Evolutionary conservation across 2,329 filamentous ascomycete species (phyloP), one percentile per base, ranked within the genome.

Genomic region (Ophiostoma sp.): DNA sequence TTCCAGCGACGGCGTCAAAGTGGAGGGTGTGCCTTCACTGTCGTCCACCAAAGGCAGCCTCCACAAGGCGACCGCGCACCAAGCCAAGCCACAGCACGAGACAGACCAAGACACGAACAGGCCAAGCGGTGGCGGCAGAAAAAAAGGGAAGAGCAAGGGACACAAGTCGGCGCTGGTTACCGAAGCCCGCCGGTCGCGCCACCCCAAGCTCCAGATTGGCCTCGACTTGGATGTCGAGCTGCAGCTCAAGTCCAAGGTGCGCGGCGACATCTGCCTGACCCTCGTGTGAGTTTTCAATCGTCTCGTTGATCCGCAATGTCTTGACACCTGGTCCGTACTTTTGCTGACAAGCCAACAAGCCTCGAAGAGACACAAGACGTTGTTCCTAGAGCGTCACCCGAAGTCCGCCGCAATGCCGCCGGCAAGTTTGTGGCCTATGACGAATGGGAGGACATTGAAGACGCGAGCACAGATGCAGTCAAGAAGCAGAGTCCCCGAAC

Each of bases 221-320:
- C 72, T 78, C 52, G 92, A 93, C 77, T 79, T 93, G 69, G 89
- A 93, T 72, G 83, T 92, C 65, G 89, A 93, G 77, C 87, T 93
- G 72, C 86, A 92, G 77, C 80, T 93, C 69, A 92, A 92, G 81
- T 89, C 90, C n/a, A 88, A 86, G 76, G 89, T 93, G 69, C 85
- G 91, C 73, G 90, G 90, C 72, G 90, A 93, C 79, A 77, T 93
- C 72, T 91, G 88, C 2, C 76, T 92, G 71, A 86, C 85, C 67
- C 80, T 92, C 74, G 85, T 90, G 89, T 92, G 83, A 76, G 79
- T 64, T n/a, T 47, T 12, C 27, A 36, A 6, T 2, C 2, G 9
- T 18, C 12, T 12, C 6, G 6, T 55, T 40, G 18, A 1, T 27
- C 27, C 27, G 27, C 27, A 27, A 27, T 27, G 27, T 27, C 27